Base-by-base conservation (phyloP, 495 filamentous ascomycete genomes). In the Tuber brumale region DNA sequence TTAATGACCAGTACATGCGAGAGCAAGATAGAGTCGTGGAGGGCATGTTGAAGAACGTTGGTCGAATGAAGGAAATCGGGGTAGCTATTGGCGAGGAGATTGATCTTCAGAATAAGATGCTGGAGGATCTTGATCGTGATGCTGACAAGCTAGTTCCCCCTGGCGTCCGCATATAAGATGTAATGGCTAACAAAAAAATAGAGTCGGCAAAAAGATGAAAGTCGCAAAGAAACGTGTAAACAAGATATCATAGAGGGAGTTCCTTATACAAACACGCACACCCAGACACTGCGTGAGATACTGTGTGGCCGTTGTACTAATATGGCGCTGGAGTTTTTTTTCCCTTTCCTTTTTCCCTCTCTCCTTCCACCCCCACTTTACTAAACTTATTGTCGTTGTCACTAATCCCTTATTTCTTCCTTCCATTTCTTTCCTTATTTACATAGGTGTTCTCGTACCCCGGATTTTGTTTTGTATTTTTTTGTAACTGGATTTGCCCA, bases 1-100 rank as follows among this genome's bases (percentile, higher is more conserved):
- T 98, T 82, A 94, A 97, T 84, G 85, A 88, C 76, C 89, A 95
- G 83, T 88, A 91, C 83, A 96, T 98, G 90, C 74, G 88, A 57
- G 90, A 94, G 79, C 95, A 99, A 84, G 95, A 99, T 79, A 83
- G 90, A 83, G 90, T 91, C 77, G 90, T 98, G 45, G 88, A 92
- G 76, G 88, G 90, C 79, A 84, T 99, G 83, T 87, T 89, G 43
- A 91, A 90, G 85, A 91, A 94, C 78, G 91, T 98, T 71, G 83
- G 89, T 75, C 84, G 91, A 80, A 93, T 97, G 87, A 91, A 88
- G 85, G 93, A 97, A 86, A 89, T 98, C 86, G 95, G 94, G 0
- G 84, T 92, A 70, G 88, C 89, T 69, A 97, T 98, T 77, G 88
- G 94, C 81, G 89, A 92, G 76, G 96, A 99, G 85, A 85, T 98